Base-by-base conservation (phyloP, 2,329 filamentous ascomycete genomes). In the Diaporthe citrichinensis region DNA sequence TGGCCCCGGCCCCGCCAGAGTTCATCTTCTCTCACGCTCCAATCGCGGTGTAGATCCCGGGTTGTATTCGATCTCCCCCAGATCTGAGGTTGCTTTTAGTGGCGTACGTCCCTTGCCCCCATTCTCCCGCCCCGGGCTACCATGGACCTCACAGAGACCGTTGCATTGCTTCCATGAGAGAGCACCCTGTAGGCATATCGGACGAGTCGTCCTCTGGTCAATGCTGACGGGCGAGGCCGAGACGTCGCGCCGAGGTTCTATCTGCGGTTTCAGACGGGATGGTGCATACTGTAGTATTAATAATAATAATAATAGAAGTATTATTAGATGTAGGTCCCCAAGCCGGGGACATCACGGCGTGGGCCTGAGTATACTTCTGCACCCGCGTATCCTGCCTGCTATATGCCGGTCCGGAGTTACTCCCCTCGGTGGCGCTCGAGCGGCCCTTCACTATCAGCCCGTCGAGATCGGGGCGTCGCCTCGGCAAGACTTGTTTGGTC, bases 201-300 rank as follows among this genome's bases (percentile, higher is more conserved):
- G 65, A 69, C 49, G 65, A 69, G 57, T 62, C 41, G 57, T 55
- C 57, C 25, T 53, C 49, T 73, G 71, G 58, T 65, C 71, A 53
- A 73, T 55, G 71, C 71, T 73, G 57, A 20, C 57, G 65, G 65
- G 65, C 49, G 49, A 69, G 65, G 65, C 65, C 65, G 65, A 69
- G 23, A 39, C 65, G 25, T 25, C 8, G n/a, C 65, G 65, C 65
- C 65, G 34, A 41, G 49, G 31, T 55, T 36, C 17, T 49, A 7
- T 55, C 34, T 41, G 49, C 34, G 36, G 65, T 69, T 55, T 55
- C 65, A 69, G 65, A 39, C 25, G 5, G 49, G 46, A 28, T 25
- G 34, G 65, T 5, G 49, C 23, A 23, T 36, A 25, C 20, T 53
- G 44, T 23, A 53, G 23, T 28, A 55, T 53, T 39, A 55, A 6